These are phyloP conservation scores for Russula emetica DNA, from an alignment of 768 basidiomycete genomes.

Conservation along the genomic window DNA sequence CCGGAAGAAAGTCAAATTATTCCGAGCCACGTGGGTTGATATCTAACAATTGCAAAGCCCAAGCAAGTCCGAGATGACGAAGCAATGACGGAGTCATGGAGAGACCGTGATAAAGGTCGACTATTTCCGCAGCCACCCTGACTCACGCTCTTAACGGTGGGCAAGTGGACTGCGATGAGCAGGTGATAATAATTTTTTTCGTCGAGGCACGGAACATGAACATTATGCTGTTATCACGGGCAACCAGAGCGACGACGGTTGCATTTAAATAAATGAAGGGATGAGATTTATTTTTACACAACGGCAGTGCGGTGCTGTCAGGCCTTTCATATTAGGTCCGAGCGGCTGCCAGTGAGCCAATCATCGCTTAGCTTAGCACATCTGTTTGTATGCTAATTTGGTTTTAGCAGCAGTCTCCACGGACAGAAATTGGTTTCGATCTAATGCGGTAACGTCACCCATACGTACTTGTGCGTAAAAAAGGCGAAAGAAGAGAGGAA, in stretches of 20 bases:
- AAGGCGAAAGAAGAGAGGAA: not conserved
- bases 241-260: not conserved
- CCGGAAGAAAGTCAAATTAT: not conserved
- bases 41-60: not conserved
- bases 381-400: constrained; percentile 1
- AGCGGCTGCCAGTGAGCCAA: constrained; percentile 3
- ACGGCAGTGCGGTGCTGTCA: not conserved
- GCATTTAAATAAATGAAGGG: constrained; percentile 11
- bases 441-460: too few relatives aligned
- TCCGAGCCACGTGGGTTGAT: not conserved
- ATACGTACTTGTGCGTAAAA: too few relatives aligned
- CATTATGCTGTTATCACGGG: not conserved
- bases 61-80: constrained; percentile 13
- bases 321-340: not conserved
- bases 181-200: not conserved
- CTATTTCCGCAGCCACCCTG: not conserved
- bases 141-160: not conserved
- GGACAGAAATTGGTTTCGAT: constrained; percentile 3
- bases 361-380: not conserved
- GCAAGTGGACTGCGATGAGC: not conserved
- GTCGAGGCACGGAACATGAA: not conserved
- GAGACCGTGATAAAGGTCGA: not conserved
- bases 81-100: not conserved
- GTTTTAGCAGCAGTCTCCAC: constrained; percentile 17
- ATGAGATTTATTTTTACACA: not conserved